Evolutionary conservation across 495 filamentous ascomycete species (phyloP), one percentile per base, ranked within the genome.

Genomic region (Polyplosphaeria fusca): DNA sequence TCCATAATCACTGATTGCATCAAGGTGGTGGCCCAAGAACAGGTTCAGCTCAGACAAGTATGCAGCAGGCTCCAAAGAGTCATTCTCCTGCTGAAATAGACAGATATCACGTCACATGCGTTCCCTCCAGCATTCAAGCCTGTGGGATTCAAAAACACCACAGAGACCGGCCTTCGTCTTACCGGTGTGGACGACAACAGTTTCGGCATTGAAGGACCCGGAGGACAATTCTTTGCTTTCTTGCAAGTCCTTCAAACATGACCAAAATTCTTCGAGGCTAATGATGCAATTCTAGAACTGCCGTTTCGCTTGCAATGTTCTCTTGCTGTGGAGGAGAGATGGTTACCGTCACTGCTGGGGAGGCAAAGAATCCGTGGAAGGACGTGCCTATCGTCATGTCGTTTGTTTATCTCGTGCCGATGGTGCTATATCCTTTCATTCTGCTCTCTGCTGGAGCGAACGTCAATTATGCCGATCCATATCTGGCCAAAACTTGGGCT

Each of bases 301-400:
- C 55, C 12, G 47, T 52, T 13, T 46, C 47, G 3, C 14, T 52
- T 14, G 37, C 47, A 4, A 59, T 59, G 37, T 59, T 59, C 35
- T 44, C 55, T 11, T 59, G 55, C 48, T 35, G 45, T 22, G 55
- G 55, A n/a, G 55, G 55, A 12, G 55, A 59, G n/a, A 44, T 44
- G 40, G 40, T 58, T 45, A 41, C 40, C 19, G 48, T 59, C 38
- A 52, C 55, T 5, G 47, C 47, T 14, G 55, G 55, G 19, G 55
- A 59, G 32, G 55, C 47, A 5, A 52, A 51, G 26, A 24, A 37
- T 3, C 47, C 55, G n/a, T 59, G 7, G 3, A 52, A 52, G 16
- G 55, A 59, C 26, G 22, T 59, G 4, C 55, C 55, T 45, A 27
- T 39, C 13, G 38, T 47, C 18, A 59, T 52, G 55, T 59, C 47